A percentile compares a stretch with the other conserved stretches of the same genome.
These are phyloP conservation scores for Pseudogymnoascus sp. DNA, from an alignment of 2,329 filamentous ascomycete species.

Conservation along the genomic window DNA sequence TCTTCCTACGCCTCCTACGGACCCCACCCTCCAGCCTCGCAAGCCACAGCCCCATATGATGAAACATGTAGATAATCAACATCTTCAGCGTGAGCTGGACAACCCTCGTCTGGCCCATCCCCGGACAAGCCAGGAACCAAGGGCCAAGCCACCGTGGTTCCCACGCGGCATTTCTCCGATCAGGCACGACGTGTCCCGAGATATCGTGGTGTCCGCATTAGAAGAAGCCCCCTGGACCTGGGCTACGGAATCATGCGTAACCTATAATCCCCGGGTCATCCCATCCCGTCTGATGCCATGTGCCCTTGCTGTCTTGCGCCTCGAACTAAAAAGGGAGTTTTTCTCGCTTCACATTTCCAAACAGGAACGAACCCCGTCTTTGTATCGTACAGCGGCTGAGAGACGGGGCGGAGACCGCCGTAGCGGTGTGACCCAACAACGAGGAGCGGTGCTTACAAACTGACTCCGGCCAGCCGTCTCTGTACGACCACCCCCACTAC, in stretches of 20 bases:
- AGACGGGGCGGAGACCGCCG: not conserved
- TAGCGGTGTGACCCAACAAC: not conserved
- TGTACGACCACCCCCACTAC: not conserved
- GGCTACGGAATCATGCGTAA: not conserved
- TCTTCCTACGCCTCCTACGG: not conserved
- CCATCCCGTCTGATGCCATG: not conserved
- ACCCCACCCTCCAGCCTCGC: not conserved
- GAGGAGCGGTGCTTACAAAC: not conserved
- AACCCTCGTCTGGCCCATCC: not conserved
- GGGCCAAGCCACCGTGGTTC: not conserved
- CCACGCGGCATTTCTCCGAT: not conserved
- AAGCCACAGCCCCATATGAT: not conserved
- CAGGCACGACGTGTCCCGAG: not conserved
- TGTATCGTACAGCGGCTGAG: not conserved
- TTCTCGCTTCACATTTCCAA: not conserved
- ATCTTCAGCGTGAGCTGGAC: not conserved
- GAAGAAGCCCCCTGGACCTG: not conserved
- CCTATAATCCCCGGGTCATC: not conserved
- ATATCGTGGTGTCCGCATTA: too few species aligned
- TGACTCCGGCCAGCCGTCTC: not conserved
- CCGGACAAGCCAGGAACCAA: not conserved
- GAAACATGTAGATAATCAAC: conserved; percentile 1
- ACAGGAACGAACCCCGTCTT: not conserved
- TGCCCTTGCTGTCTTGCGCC: not conserved
- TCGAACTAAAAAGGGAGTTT: not conserved